A percentile compares a stretch with the other conserved stretches of the same genome.
Conservation (phyloP, 2,329 filamentous ascomycete species). For the Clonostachys rosea region DNA sequence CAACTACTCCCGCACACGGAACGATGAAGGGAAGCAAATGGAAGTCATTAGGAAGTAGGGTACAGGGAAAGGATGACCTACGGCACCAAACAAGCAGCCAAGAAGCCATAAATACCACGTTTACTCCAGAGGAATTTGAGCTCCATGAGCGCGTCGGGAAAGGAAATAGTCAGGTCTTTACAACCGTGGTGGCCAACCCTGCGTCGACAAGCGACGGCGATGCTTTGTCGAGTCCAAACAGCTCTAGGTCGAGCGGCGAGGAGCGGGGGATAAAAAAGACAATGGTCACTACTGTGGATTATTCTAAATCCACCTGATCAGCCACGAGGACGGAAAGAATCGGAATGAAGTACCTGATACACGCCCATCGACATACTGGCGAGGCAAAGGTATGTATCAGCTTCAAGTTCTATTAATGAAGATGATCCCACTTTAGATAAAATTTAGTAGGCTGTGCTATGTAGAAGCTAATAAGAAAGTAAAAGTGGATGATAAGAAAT, state of each 20-base stretch:
- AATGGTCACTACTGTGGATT: constrained; percentile 15
- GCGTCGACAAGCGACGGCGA: constrained; percentile 16
- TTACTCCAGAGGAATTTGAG: constrained; percentile 13
- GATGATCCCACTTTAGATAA: no score
- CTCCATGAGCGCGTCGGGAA: constrained; percentile 3
- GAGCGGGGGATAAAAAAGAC: constrained; percentile 18
- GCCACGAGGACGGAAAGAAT: no score
- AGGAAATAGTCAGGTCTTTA: constrained; percentile 9
- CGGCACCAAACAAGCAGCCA: constrained; percentile 20
- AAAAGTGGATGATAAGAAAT: no score
- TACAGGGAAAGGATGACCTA: constrained; percentile 6
- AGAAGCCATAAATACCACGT: constrained; percentile 13
- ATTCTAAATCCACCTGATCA: neutral
- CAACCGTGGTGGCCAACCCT: constrained; percentile 11
- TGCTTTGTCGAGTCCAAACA: constrained; percentile 5
- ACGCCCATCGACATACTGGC: no score
- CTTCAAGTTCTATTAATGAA: no score
- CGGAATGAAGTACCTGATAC: no score
- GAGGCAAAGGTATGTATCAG: no score
- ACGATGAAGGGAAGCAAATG: constrained; percentile 13
- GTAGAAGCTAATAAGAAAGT: no score
- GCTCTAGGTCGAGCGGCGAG: neutral
- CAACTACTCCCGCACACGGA: constrained; percentile 14
- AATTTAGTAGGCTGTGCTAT: no score
- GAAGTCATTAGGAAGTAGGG: constrained; percentile 12